These are phyloP conservation scores for Talaromyces ruber DNA, from an alignment of 495 filamentous ascomycete species.

Conservation along the genomic window DNA sequence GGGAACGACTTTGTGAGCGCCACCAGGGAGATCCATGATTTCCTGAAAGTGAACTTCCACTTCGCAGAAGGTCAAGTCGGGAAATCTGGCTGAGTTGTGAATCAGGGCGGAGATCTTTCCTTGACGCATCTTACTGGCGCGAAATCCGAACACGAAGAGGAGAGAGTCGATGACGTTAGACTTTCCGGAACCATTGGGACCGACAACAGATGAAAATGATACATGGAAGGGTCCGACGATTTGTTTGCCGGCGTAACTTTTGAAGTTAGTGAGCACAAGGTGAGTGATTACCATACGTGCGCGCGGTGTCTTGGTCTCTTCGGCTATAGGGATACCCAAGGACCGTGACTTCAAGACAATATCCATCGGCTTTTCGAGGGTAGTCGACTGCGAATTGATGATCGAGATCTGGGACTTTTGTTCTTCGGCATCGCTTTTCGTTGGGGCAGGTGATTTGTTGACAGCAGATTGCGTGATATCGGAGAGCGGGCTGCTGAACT, in stretches of 20 bases:
- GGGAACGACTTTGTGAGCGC: constrained; percentile 63
- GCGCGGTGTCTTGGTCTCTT: constrained; percentile 66
- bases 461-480: constrained; percentile 69
- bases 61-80: constrained; percentile 82
- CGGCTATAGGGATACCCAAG: constrained; percentile 51
- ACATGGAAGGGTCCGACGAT: constrained; percentile 94
- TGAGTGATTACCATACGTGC: constrained; percentile 85
- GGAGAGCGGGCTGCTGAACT: constrained; percentile 55
- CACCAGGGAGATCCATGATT: constrained; percentile 77
- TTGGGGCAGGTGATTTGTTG: constrained; percentile 45
- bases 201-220: constrained; percentile 98
- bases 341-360: constrained; percentile 84
- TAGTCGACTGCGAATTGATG: constrained; percentile 62
- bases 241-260: constrained; percentile 93
- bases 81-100: constrained; percentile 84
- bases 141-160: constrained; percentile 96
- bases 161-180: constrained; percentile 98
- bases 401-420: constrained; percentile 47
- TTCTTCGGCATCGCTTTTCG: constrained; percentile 24
- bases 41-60: constrained; percentile 94
- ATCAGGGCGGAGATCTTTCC: constrained; percentile 97
- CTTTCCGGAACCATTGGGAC: constrained; percentile 95
- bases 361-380: constrained; percentile 85
- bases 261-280: constrained; percentile 88
- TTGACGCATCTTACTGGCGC: constrained; percentile 98